Base-by-base conservation (phyloP, 2,329 filamentous ascomycete species). In the Cercospora sp. region DNA sequence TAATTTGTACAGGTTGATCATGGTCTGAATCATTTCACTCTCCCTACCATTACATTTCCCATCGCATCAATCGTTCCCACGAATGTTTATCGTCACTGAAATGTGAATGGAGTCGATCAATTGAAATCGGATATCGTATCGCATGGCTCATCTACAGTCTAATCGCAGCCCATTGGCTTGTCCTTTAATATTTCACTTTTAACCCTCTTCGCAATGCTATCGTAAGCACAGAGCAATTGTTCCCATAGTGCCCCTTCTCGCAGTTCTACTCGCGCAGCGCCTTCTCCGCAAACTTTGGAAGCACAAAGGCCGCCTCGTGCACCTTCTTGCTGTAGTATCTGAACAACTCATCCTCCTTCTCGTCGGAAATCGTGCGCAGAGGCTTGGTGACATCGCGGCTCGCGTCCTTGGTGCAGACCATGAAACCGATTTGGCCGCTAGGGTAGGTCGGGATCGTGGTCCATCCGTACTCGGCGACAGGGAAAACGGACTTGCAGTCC, bases 361-460 rank as follows among this genome's bases (percentile, higher is more conserved):
- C 94, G 72, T 86, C 80, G 72, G 88, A 86, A 90, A 93, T 97
- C 76, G 83, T 86, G 78, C 95, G 91, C 71, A 97, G 79, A 64
- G 95, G 95, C 82, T 90, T 91, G 82, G 88, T 92, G 79, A 98
- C 87, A 83, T 99, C 88, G 81, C 90, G 88, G 79, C 83, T 89
- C 80, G 89, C 85, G 80, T 98, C 94, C 89, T 99, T 98, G 90
- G 87, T 92, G 90, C 95, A 98, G 79, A 99, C 92, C 94, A 99
- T 97, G 90, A 99, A 99, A 80, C 95, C 95, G 78, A 99, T 99
- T 86, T 99, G 95, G 80, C 95, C 95, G 66, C 93, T 97, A 74
- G 95, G 95, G 87, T 99, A 99, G 79, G 95, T 99, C 68, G 95
- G 95, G 82, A 99, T 99, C 77, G 94, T 98, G 78, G 94, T 98